These are phyloP conservation scores for Panaeolus cyanescens DNA, from an alignment of 768 basidiomycete species.

Conservation along the genomic window DNA sequence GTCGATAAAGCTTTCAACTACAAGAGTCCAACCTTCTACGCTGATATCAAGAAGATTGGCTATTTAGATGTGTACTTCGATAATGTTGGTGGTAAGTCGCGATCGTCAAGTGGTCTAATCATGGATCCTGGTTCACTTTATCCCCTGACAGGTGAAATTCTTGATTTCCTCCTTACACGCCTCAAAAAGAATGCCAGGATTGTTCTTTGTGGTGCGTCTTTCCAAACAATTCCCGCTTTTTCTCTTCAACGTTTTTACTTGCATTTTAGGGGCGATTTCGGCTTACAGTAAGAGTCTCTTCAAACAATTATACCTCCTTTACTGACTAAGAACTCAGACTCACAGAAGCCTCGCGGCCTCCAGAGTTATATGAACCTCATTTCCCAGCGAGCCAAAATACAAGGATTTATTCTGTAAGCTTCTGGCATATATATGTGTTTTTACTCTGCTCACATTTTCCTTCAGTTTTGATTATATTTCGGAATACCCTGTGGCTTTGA, in stretches of 20 bases:
- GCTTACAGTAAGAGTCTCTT: conserved; percentile 61
- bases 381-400: conserved; percentile 71
- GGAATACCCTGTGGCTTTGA: conserved; percentile 58
- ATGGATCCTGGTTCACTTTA: not conserved
- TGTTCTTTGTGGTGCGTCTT: conserved; percentile 70
- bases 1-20: conserved; percentile 87
- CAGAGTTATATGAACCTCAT: conserved; percentile 72
- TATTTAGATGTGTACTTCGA: conserved; percentile 87
- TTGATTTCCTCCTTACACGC: conserved; percentile 75
- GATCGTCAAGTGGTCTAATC: too few species aligned
- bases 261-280: conserved; percentile 72
- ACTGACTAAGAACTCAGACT: conserved; percentile 39
- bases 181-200: conserved; percentile 81
- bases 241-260: not conserved
- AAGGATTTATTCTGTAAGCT: conserved; percentile 82
- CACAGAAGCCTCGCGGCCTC: conserved; percentile 62
- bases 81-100: conserved; percentile 68
- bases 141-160: conserved; percentile 56
- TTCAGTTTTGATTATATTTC: conserved; percentile 74
- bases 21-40: conserved; percentile 71
- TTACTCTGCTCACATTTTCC: not conserved
- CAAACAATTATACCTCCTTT: not conserved
- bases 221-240: not conserved
- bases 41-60: conserved; percentile 77
- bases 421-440: not conserved